A percentile compares a stretch with the other conserved stretches of the same genome.
Conservation (phyloP, 2,329 filamentous ascomycete species). For the Herpotrichia juniperi region DNA sequence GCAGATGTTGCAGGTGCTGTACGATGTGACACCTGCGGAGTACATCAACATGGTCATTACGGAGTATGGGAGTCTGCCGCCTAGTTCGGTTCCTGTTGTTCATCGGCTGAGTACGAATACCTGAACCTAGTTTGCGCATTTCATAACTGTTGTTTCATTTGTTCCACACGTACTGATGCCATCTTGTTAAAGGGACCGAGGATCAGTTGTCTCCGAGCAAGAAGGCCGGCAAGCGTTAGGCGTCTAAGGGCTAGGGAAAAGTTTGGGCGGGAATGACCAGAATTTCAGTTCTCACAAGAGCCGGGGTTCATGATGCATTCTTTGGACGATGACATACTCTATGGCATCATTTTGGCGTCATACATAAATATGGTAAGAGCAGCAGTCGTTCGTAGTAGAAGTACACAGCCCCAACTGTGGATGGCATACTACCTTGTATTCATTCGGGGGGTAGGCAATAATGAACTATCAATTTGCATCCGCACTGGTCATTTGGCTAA, state of each 20-base stretch:
- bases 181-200: neutral
- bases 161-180: neutral
- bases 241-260: neutral
- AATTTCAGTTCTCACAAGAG: neutral
- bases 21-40: constrained; percentile 88
- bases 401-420: no score
- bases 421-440: no score
- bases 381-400: no score
- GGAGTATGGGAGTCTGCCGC: constrained; percentile 85
- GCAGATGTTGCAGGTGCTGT: constrained; percentile 77
- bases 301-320: neutral
- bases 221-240: neutral
- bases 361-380: no score
- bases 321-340: no score
- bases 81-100: constrained; percentile 81
- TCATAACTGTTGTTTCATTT: neutral
- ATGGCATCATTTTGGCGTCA: no score
- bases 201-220: neutral
- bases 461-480: no score
- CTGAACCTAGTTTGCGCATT: constrained; percentile 12
- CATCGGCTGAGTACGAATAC: constrained; percentile 60
- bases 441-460: no score
- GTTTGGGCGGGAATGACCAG: neutral
- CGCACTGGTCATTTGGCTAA: no score
- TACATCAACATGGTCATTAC: constrained; percentile 90